Conservation (phyloP, 805 yeast genomes). For the Babjeviella inositovora region DNA sequence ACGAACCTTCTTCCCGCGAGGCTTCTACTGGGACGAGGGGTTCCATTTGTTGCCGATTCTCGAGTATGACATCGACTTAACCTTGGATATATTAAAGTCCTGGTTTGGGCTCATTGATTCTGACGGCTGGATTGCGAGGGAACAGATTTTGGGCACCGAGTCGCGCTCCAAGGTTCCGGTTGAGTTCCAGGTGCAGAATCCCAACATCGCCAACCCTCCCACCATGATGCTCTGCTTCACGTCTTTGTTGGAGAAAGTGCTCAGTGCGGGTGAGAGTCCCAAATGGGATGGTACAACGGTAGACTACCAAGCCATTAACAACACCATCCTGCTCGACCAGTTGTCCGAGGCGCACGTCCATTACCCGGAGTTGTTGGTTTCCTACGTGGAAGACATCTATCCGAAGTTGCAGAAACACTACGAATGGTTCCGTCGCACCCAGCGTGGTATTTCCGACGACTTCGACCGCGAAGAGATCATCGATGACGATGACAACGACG, state of each 20-base stretch:
- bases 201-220: conserved; percentile 90
- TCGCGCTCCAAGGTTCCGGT: conserved; percentile 77
- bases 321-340: no score
- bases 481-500: conserved; percentile 22
- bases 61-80: conserved; percentile 72
- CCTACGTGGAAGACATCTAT: conserved; percentile 50
- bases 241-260: conserved; percentile 33
- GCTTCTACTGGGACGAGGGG: conserved; percentile 98
- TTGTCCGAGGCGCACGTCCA: conserved; percentile 36
- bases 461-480: conserved; percentile 44
- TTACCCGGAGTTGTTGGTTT: conserved; percentile 40
- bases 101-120: conserved; percentile 83
- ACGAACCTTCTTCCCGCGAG: conserved; percentile 88
- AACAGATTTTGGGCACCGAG: conserved; percentile 84
- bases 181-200: conserved; percentile 75
- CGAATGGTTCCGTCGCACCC: conserved; percentile 74
- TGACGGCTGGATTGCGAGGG: conserved; percentile 95
- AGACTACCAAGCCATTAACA: no score
- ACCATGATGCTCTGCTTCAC: conserved; percentile 67
- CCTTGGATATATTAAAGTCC: conserved; percentile 62
- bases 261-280: conserved; percentile 1
- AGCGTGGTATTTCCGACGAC: conserved; percentile 56
- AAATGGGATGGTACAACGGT: background rate
- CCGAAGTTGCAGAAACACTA: conserved; percentile 67
- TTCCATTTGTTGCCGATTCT: conserved; percentile 76